Evolutionary conservation across 2,329 filamentous ascomycete species (phyloP), one percentile per base, ranked within the genome.

Genomic region (Colletotrichum melonis): DNA sequence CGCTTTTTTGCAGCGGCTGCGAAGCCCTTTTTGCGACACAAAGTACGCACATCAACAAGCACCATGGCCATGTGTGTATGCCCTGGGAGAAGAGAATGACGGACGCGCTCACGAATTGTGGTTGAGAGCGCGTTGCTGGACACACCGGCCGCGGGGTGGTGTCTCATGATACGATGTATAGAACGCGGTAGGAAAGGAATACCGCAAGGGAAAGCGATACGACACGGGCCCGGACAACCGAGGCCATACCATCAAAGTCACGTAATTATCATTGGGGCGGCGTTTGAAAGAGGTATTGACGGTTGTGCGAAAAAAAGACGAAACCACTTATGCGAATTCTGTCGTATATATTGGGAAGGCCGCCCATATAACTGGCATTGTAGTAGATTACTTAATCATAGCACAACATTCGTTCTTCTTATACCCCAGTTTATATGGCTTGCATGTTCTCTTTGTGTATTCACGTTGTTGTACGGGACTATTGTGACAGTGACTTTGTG

Each of bases 301-400:
- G 60, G 62, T 58, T 71, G 74, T 67, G 72, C 65, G 59, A 55
- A 58, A 55, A 58, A 54, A 35, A 38, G 16, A 3, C 16, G 38
- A 22, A 22, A 46, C n/a, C 26, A 56, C 57, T 26, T 54, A 55
- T 38, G 56, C 57, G 52, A 63, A 59, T 74, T 59, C 52, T 64
- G 38, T 64, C 69, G 74, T 75, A 75, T 30, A 75, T 74, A 75
- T 65, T 59, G 28, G 68, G 72, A 56, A 54, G 30, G 69, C 66
- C 74, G 26, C 63, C 69, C 63, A 62, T 30, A n/a, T 35, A 64
- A 60, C 63, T 64, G 68, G 73, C 71, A 75, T 60, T 67, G 30
- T 75, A 75, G 67, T 75, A 73, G 56, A 69, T 26, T 75, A 70
- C 52, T 62, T 75, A 74, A 75, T 74, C 55, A 65, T 49, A 64